Percentiles rank a stretch among this genome's conserved stretches.
phyloP scores from a whole-genome alignment of 2,329 filamentous ascomycete genomes.

The Aspergillus caelatus region DNA sequence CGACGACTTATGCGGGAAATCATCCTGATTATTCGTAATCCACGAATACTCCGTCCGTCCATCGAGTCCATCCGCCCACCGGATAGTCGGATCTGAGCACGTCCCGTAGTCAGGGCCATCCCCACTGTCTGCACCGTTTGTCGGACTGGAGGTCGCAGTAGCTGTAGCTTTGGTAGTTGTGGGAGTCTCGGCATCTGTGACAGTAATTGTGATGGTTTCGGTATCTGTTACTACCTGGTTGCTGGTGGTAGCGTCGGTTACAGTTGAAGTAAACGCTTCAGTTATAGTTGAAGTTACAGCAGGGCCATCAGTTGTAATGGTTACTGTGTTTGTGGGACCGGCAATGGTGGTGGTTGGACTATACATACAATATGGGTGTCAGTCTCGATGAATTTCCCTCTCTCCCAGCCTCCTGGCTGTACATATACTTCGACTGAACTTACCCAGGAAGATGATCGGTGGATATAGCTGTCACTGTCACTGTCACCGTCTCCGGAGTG shows the following conservation, averaged over 20 bases:
- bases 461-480: not conserved
- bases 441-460: not conserved
- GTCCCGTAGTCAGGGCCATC: conserved; percentile 7
- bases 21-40: conserved; percentile 18
- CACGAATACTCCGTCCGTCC: conserved; percentile 8
- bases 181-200: not conserved
- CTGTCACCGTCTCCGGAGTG: not conserved
- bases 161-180: conserved; percentile 32
- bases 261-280: not conserved
- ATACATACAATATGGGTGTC: no score
- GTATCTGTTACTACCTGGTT: not conserved
- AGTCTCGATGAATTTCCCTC: not conserved
- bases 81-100: not conserved
- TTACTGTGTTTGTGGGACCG: not conserved
- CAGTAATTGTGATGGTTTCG: not conserved
- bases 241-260: not conserved
- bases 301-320: not conserved
- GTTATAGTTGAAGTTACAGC: not conserved
- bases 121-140: not conserved
- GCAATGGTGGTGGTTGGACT: not conserved
- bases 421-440: not conserved
- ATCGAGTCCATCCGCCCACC: conserved; percentile 16
- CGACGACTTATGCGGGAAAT: conserved; percentile 17
- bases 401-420: no score
- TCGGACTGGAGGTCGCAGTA: not conserved